Conservation (phyloP, 257 asterid genomes). For the Jaltomata sinuosa region DNA sequence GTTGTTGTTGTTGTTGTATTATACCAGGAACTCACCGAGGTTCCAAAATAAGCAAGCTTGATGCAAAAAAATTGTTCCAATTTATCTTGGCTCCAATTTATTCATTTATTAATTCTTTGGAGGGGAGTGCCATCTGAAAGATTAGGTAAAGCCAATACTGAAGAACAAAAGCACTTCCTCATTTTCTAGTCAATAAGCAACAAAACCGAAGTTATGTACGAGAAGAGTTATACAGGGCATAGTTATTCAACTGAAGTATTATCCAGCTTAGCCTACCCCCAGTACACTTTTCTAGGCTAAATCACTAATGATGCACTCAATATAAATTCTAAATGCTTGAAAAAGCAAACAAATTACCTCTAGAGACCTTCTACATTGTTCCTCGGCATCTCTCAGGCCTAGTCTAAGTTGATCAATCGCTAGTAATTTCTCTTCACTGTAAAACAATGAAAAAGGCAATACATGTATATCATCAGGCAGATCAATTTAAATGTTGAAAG, state of each 20-base stretch:
- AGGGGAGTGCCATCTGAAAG: not conserved
- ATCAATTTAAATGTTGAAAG: not conserved
- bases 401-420: conserved; percentile 34
- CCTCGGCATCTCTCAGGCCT: conserved; percentile 33
- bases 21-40: not conserved
- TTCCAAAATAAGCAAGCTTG: not conserved
- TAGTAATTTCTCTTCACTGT: conserved; percentile 29
- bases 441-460: conserved; percentile 11
- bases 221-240: not conserved
- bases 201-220: not conserved
- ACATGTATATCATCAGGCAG: not conserved
- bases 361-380: conserved; percentile 22
- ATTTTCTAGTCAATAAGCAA: not conserved
- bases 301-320: not conserved
- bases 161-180: not conserved
- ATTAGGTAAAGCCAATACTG: not conserved
- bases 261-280: not conserved
- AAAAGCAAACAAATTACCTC: conserved; percentile 26
- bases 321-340: conserved; percentile 1
- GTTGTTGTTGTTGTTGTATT: too few relatives aligned
- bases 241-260: not conserved
- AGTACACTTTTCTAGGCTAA: not conserved
- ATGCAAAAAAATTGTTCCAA: not conserved
- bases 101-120: not conserved
- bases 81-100: not conserved